Evolutionary conservation across 345 rosid genomes (phyloP).

Genomic region (Brassica cretica): DNA sequence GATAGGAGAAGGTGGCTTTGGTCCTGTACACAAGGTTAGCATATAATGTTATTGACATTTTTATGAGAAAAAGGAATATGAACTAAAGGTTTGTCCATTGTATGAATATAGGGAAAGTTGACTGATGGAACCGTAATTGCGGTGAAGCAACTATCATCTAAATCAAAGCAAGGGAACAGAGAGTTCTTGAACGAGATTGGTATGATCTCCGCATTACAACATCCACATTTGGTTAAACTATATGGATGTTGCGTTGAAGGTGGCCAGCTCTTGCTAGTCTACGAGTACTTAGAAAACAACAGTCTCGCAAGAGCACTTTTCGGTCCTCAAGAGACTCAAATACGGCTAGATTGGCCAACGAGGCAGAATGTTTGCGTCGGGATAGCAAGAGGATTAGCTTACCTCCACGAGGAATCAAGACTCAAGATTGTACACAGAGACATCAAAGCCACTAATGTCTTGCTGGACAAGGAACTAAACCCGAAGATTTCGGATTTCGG

Average conservation of each 20-base stretch:
- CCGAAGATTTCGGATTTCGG: background rate
- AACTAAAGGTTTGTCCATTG: background rate
- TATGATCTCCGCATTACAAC: constrained; percentile 60
- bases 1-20: constrained; percentile 71
- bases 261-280: constrained; percentile 48
- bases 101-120: constrained; percentile 44
- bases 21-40: constrained; percentile 64
- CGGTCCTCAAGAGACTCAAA: constrained; percentile 41
- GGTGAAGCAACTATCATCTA: constrained; percentile 53
- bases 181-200: constrained; percentile 61
- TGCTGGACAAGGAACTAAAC: background rate
- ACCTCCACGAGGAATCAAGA: constrained; percentile 1
- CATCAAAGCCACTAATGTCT: background rate
- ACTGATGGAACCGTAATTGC: constrained; percentile 59
- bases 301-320: constrained; percentile 53
- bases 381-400: background rate
- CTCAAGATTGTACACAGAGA: constrained; percentile 4
- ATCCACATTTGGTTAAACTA: constrained; percentile 58
- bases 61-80: background rate
- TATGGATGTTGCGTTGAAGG: constrained; percentile 60
- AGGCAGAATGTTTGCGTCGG: background rate
- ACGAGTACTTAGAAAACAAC: constrained; percentile 42
- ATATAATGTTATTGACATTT: background rate
- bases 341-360: constrained; percentile 17
- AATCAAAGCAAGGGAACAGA: constrained; percentile 61